These are phyloP conservation scores for Entomortierella chlamydospora DNA, from an alignment of 192 early-diverging fungal genomes.

Conservation along the genomic window DNA sequence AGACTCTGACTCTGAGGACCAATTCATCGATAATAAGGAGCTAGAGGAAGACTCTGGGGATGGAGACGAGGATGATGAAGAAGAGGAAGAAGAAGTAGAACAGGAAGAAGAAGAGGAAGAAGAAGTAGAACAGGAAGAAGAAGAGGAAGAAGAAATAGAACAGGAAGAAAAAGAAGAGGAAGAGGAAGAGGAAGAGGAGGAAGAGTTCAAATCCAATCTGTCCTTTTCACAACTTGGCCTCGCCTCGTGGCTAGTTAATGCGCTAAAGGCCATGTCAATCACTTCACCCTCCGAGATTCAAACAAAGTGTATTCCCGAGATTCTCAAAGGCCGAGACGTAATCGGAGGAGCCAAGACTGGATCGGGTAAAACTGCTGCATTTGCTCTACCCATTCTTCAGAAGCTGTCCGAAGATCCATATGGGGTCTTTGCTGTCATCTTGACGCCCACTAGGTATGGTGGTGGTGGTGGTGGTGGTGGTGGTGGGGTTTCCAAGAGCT, in stretches of 20 bases:
- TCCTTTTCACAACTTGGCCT: slow-evolving; percentile 83
- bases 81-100: slow-evolving; percentile 3
- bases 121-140: not conserved
- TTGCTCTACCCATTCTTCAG: slow-evolving; percentile 97
- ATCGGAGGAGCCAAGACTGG: slow-evolving; percentile 98
- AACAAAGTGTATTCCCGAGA: slow-evolving; percentile 82
- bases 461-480: too few species aligned
- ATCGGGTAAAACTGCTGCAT: slow-evolving; percentile 97
- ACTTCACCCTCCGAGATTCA: slow-evolving; percentile 93
- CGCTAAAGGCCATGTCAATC: slow-evolving; percentile 86
- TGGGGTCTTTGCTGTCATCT: slow-evolving; percentile 94
- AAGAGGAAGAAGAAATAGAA: slow-evolving; percentile 2
- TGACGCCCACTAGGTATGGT: slow-evolving; percentile 90
- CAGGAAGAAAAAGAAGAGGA: slow-evolving; percentile 31
- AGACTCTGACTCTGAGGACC: not conserved
- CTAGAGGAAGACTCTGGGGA: not conserved
- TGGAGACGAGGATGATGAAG: slow-evolving; percentile 8
- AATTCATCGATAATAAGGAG: not conserved
- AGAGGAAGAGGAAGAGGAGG: slow-evolving; percentile 54
- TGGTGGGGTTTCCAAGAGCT: too few species aligned
- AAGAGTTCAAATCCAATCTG: slow-evolving; percentile 10
- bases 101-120: slow-evolving; percentile 1
- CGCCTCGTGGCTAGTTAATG: slow-evolving; percentile 82
- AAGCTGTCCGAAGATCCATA: slow-evolving; percentile 95
- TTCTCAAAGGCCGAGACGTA: slow-evolving; percentile 81